Evolutionary conservation across 805 yeast genomes (phyloP).

Genomic region (Kuraishia ogatae): DNA sequence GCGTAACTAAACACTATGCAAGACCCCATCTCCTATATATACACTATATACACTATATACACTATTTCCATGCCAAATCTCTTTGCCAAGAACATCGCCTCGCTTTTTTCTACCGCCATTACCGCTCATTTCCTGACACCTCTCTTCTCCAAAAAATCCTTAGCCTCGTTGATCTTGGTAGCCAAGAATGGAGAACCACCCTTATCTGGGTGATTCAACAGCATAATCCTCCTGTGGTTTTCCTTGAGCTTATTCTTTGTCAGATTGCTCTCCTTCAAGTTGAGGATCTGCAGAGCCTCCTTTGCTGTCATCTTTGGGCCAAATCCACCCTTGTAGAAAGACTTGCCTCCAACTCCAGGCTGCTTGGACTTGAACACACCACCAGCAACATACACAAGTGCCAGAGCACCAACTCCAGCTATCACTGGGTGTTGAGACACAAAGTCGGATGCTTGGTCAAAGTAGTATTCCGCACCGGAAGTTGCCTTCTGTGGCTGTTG

Average conservation of each 20-base stretch:
- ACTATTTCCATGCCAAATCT: background rate
- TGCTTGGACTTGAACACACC: constrained; percentile 58
- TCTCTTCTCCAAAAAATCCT: constrained; percentile 66
- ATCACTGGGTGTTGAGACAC: constrained; percentile 73
- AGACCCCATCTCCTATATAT: no score
- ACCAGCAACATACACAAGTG: constrained; percentile 53
- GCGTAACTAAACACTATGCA: background rate
- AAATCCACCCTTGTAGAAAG: constrained; percentile 81
- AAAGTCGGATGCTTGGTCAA: constrained; percentile 49
- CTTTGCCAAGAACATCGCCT: background rate
- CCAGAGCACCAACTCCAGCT: constrained; percentile 61
- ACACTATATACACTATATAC: background rate
- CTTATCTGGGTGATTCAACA: constrained; percentile 88
- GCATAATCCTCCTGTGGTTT: constrained; percentile 76
- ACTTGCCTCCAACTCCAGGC: constrained; percentile 59
- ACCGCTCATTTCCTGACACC: constrained; percentile 18
- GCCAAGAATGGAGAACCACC: constrained; percentile 91
- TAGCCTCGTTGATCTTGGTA: constrained; percentile 87
- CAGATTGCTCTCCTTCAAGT: constrained; percentile 58
- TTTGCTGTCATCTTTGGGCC: constrained; percentile 83
- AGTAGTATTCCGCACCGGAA: constrained; percentile 50
- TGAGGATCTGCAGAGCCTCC: constrained; percentile 82
- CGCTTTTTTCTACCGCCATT: background rate
- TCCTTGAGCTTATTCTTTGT: constrained; percentile 62
- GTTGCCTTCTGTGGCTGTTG: constrained; percentile 14